These are phyloP conservation scores for Limonium bicolor DNA, from an alignment of 148 eudicot species.

Conservation along the genomic window DNA sequence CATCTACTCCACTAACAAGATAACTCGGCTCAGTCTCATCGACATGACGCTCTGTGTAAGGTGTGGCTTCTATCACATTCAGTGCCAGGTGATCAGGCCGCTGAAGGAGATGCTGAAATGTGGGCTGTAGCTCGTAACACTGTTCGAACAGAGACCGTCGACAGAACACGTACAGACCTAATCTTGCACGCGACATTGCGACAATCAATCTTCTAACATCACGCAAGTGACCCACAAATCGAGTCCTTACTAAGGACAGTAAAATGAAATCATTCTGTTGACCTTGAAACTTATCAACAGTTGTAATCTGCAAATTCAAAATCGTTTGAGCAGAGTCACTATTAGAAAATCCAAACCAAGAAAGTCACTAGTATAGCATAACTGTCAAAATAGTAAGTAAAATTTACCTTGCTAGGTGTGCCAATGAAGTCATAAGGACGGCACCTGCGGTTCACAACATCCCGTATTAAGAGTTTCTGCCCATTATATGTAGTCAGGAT, in stretches of 20 bases:
- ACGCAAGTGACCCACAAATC: constrained; percentile 95
- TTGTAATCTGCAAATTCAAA: constrained; percentile 44
- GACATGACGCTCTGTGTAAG: constrained; percentile 59
- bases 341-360: neutral
- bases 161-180: constrained; percentile 89
- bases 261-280: constrained; percentile 90
- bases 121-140: constrained; percentile 88
- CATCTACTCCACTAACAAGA: constrained; percentile 58
- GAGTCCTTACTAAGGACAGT: constrained; percentile 86
- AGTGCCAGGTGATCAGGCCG: constrained; percentile 78
- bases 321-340: neutral
- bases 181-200: constrained; percentile 98
- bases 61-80: constrained; percentile 38
- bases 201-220: constrained; percentile 96
- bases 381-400: neutral
- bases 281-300: constrained; percentile 99
- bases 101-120: constrained; percentile 66
- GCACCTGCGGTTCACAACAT: constrained; percentile 78
- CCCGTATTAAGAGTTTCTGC: constrained; percentile 93
- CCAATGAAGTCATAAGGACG: constrained; percentile 71
- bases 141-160: constrained; percentile 90
- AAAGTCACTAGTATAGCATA: neutral
- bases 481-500: constrained; percentile 95
- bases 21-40: constrained; percentile 50
- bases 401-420: constrained; percentile 69